Evolutionary conservation across 2,329 filamentous ascomycete species (phyloP).

Genomic region (Thielaviopsis musarum): DNA sequence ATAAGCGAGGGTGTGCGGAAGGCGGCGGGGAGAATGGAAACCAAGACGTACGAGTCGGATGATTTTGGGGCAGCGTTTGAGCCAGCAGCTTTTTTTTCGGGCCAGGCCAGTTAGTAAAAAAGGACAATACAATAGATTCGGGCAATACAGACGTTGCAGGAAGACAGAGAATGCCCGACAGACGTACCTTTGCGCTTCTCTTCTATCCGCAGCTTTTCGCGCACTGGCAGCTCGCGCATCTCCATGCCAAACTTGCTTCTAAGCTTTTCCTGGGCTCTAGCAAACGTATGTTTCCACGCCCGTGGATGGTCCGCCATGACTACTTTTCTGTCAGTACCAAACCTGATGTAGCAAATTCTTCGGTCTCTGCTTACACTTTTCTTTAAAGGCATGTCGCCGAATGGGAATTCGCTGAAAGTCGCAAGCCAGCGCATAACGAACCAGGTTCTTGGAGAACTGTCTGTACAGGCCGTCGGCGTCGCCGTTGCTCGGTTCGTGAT

Average conservation of each 20-base stretch:
- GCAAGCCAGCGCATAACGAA: conserved; percentile 51
- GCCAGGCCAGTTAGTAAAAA: too few species aligned
- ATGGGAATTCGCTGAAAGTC: conserved; percentile 46
- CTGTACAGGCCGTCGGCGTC: conserved; percentile 27
- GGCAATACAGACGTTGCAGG: background rate
- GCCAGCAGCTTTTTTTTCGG: conserved; percentile 25
- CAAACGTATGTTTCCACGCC: conserved; percentile 63
- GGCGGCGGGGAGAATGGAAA: conserved; percentile 49
- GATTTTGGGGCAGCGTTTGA: conserved; percentile 34
- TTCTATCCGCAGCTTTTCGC: conserved; percentile 65
- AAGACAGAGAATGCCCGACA: background rate
- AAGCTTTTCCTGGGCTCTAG: conserved; percentile 56
- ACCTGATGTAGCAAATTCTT: background rate
- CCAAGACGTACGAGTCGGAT: conserved; percentile 61
- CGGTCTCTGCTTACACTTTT: conserved; percentile 34
- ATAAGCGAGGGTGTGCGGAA: conserved; percentile 55
- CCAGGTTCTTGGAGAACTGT: conserved; percentile 46
- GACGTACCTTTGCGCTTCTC: conserved; percentile 55
- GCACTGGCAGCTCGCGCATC: conserved; percentile 63
- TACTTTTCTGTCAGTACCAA: conserved; percentile 16
- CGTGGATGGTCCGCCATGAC: conserved; percentile 56
- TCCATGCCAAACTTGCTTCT: conserved; percentile 75
- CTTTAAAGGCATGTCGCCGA: conserved; percentile 42
- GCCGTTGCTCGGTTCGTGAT: conserved; percentile 21
- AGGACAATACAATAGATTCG: background rate